Conservation (phyloP, 352 stramenopile species). For the Phytophthora pini region DNA sequence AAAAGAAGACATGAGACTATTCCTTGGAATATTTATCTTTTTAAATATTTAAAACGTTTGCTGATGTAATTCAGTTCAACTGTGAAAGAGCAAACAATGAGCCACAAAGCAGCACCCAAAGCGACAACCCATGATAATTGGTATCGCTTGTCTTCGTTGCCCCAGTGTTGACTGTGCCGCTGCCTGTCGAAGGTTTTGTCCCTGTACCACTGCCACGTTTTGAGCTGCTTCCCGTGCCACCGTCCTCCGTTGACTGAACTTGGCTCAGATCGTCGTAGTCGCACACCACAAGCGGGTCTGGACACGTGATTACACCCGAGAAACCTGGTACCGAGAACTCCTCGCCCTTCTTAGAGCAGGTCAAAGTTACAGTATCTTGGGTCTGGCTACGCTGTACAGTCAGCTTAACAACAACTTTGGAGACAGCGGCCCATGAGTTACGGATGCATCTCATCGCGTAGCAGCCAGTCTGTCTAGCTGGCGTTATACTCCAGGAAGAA, state of each 20-base stretch:
- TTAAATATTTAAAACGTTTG: too few species aligned
- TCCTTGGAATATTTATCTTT: too few species aligned
- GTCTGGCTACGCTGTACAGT: constrained; percentile 35
- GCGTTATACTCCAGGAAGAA: constrained; percentile 52
- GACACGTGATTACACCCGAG: constrained; percentile 59
- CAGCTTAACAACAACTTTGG: constrained; percentile 40
- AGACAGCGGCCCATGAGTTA: background rate
- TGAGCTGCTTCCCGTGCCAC: constrained; percentile 7
- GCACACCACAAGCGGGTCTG: constrained; percentile 70
- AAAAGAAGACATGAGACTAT: too few species aligned
- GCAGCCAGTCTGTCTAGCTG: constrained; percentile 59
- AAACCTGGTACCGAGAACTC: constrained; percentile 55
- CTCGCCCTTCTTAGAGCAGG: constrained; percentile 53
- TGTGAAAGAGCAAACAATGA: constrained; percentile 3
- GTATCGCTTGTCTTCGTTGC: constrained; percentile 4
- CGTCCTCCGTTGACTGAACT: background rate
- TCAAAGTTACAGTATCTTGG: constrained; percentile 36
- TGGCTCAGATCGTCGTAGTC: constrained; percentile 11
- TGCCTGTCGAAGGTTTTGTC: background rate
- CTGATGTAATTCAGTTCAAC: too few species aligned
- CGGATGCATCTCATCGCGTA: constrained; percentile 61
- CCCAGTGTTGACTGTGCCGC: constrained; percentile 1
- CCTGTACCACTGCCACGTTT: background rate
- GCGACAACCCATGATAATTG: background rate
- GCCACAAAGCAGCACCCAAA: constrained; percentile 6